Percentiles rank a stretch among this genome's conserved stretches.
These are phyloP conservation scores for Aegilops longissima DNA, from an alignment of 176 grass and related monocot genomes.

Conservation along the genomic window DNA sequence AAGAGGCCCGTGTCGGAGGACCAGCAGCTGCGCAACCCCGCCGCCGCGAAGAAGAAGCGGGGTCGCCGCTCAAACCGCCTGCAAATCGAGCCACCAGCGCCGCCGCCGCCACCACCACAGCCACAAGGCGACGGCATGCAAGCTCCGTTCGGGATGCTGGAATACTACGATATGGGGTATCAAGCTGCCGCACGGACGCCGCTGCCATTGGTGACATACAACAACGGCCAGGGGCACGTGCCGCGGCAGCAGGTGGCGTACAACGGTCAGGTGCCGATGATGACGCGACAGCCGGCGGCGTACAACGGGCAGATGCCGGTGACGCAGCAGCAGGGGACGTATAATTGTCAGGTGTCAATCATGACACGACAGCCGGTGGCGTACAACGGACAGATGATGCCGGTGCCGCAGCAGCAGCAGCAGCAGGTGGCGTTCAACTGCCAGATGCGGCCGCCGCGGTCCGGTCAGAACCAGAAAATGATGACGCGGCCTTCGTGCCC, in stretches of 20 bases:
- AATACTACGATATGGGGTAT: neutral
- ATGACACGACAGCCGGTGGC: neutral
- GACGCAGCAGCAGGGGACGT: neutral
- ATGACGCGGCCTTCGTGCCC: neutral
- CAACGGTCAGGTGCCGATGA: neutral
- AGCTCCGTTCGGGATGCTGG: neutral
- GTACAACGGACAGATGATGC: neutral
- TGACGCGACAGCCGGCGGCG: neutral
- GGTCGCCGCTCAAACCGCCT: neutral
- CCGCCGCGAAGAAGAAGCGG: neutral
- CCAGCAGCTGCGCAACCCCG: neutral
- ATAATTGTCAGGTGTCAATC: neutral
- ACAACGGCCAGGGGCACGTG: neutral
- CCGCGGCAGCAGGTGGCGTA: neutral
- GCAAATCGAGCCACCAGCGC: neutral
- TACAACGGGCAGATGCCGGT: neutral
- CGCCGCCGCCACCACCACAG: neutral
- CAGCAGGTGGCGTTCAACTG: neutral
- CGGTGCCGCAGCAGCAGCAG: neutral
- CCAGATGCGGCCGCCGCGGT: neutral
- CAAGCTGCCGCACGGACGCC: neutral
- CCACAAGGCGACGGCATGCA: neutral
- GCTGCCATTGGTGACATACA: neutral
- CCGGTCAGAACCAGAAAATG: neutral
- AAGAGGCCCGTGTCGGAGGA: neutral